Evolutionary conservation across 225 moss, liverwort and hornwort species (phyloP).

Genomic region (Sphagnum contortum): DNA sequence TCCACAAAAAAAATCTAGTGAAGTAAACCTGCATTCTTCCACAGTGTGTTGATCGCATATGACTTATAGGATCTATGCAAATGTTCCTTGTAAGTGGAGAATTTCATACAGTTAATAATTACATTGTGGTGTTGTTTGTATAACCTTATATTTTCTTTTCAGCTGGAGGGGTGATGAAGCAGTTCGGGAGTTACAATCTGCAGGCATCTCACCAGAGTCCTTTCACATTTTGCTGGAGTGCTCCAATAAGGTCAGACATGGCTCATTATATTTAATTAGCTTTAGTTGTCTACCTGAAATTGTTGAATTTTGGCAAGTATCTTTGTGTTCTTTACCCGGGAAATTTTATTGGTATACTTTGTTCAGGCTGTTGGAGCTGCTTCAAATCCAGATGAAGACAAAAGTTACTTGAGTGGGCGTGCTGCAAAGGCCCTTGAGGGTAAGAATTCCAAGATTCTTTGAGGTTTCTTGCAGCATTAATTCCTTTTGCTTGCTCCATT

Average conservation of each 20-base stretch:
- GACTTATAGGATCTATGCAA: too few relatives aligned
- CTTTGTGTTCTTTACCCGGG: background rate
- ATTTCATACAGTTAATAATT: too few relatives aligned
- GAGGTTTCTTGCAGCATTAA: background rate
- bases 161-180: slow-evolving; percentile 68
- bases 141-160: background rate
- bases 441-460: slow-evolving; percentile 7
- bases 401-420: slow-evolving; percentile 39
- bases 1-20: too few relatives aligned
- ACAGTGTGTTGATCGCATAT: too few relatives aligned
- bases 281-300: too few relatives aligned
- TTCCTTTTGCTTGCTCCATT: too few relatives aligned
- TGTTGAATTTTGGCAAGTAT: background rate
- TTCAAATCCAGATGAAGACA: slow-evolving; percentile 38
- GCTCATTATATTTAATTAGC: too few relatives aligned
- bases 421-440: slow-evolving; percentile 47
- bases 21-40: too few relatives aligned
- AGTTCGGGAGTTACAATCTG: slow-evolving; percentile 50
- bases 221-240: slow-evolving; percentile 48
- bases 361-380: slow-evolving; percentile 55
- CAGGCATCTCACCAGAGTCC: slow-evolving; percentile 50
- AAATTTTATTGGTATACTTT: background rate
- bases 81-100: too few relatives aligned
- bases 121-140: too few relatives aligned
- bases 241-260: slow-evolving; percentile 30